Conservation (phyloP, 2,329 filamentous ascomycete genomes). For the Aspergillus sp. region DNA sequence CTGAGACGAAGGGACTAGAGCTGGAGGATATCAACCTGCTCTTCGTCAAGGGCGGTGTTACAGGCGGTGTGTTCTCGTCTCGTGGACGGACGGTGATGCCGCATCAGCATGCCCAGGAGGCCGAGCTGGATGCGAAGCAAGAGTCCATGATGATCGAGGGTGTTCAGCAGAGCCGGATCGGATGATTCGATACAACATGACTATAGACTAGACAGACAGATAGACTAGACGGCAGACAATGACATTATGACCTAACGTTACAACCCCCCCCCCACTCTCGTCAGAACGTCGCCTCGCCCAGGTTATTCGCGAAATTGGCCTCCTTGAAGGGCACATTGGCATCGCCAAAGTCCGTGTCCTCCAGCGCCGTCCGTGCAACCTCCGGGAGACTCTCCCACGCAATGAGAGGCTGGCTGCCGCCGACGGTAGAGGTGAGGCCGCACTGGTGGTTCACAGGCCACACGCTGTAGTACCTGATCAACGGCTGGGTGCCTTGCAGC, state of each 20-base stretch:
- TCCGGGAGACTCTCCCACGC: constrained; percentile 51
- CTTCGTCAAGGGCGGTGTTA: not conserved
- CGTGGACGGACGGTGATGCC: not conserved
- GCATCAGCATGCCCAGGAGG: not conserved
- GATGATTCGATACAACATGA: not conserved
- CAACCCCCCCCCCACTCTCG: not conserved
- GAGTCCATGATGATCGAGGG: not conserved
- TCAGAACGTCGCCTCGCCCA: constrained; percentile 39
- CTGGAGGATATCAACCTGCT: not conserved
- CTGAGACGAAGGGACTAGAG: not conserved
- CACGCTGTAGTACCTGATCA: constrained; percentile 50
- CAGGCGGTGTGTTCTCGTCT: not conserved
- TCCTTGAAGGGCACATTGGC: constrained; percentile 52
- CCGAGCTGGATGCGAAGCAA: not conserved
- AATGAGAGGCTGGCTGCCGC: constrained; percentile 47
- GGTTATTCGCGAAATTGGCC: constrained; percentile 46
- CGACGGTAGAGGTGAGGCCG: constrained; percentile 41
- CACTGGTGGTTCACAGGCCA: constrained; percentile 52
- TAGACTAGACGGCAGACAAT: too few relatives aligned
- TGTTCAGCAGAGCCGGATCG: not conserved
- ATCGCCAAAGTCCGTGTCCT: constrained; percentile 46
- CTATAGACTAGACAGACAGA: not conserved
- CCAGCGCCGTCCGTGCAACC: constrained; percentile 44
- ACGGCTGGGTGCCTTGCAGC: constrained; percentile 43
- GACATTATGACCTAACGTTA: not conserved